A percentile compares a stretch with the other conserved stretches of the same genome.
These are phyloP conservation scores for Fusarium graminum DNA, from an alignment of 2,329 filamentous ascomycete genomes.

Conservation along the genomic window DNA sequence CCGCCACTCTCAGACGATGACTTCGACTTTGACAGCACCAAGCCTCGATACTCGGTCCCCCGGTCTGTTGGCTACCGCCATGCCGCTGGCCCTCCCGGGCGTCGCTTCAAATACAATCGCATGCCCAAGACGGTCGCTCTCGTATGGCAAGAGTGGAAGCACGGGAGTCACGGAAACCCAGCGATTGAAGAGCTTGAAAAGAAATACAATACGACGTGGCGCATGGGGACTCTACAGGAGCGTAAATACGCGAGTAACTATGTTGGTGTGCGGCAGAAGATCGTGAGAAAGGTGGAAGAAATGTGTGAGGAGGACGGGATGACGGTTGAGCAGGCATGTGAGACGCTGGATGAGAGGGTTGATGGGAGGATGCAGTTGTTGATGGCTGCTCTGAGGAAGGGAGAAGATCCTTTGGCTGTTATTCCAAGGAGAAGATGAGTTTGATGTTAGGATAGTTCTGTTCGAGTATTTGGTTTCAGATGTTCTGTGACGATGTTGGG, in stretches of 20 bases:
- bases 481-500: not conserved
- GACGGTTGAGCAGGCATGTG: slow-evolving; percentile 18
- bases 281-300: slow-evolving; percentile 39
- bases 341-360: slow-evolving; percentile 37
- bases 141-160: slow-evolving; percentile 47
- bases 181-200: slow-evolving; percentile 43
- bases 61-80: slow-evolving; percentile 35
- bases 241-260: slow-evolving; percentile 49
- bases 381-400: slow-evolving; percentile 36
- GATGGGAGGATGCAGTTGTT: slow-evolving; percentile 46
- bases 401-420: slow-evolving; percentile 41
- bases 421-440: slow-evolving; percentile 18
- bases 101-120: slow-evolving; percentile 41
- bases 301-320: slow-evolving; percentile 24
- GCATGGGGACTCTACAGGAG: slow-evolving; percentile 32
- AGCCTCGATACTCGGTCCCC: slow-evolving; percentile 38
- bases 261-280: slow-evolving; percentile 41
- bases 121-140: slow-evolving; percentile 44
- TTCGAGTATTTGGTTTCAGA: not conserved
- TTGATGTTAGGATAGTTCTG: not conserved
- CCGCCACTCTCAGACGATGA: not conserved
- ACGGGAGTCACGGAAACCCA: slow-evolving; percentile 39
- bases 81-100: slow-evolving; percentile 31
- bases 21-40: not conserved
- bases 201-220: slow-evolving; percentile 41